A percentile compares a stretch with the other conserved stretches of the same genome.
These are phyloP conservation scores for Aspergillus bertholletiae DNA, from an alignment of 495 filamentous ascomycete species.

Conservation along the genomic window DNA sequence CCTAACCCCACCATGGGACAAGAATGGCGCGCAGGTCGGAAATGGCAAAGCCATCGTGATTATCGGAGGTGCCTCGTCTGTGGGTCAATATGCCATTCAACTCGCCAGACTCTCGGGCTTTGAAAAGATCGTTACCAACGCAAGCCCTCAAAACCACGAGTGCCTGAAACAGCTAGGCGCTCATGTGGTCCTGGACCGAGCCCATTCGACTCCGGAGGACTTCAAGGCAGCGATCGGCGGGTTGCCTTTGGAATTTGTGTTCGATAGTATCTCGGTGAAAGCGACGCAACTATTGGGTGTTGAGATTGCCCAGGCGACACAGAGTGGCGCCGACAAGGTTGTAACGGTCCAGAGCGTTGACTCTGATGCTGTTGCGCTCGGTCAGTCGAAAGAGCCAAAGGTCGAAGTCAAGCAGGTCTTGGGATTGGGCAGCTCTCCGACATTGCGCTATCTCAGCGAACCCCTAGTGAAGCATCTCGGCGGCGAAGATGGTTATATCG, in stretches of 20 bases:
- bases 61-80: constrained; percentile 43
- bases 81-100: constrained; percentile 43
- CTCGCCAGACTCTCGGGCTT: constrained; percentile 39
- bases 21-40: constrained; percentile 21
- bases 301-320: constrained; percentile 7
- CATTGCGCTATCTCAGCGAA: constrained; percentile 18
- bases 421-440: constrained; percentile 13
- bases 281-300: constrained; percentile 16
- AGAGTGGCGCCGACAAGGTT: not conserved
- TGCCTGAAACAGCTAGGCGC: constrained; percentile 44
- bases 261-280: constrained; percentile 12
- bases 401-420: constrained; percentile 15
- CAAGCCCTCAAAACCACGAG: constrained; percentile 38
- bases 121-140: constrained; percentile 40
- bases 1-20: constrained; percentile 18
- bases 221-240: constrained; percentile 9
- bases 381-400: constrained; percentile 10
- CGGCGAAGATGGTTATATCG: constrained; percentile 17
- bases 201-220: constrained; percentile 1
- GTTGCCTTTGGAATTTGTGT: constrained; percentile 13
- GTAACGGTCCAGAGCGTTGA: constrained; percentile 12
- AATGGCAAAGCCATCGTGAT: constrained; percentile 34
- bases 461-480: constrained; percentile 14
- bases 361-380: constrained; percentile 8
- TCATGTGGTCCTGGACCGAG: constrained; percentile 18